These are phyloP conservation scores for Populus hybrid DNA, from an alignment of 441 rosid genomes.

Conservation along the genomic window DNA sequence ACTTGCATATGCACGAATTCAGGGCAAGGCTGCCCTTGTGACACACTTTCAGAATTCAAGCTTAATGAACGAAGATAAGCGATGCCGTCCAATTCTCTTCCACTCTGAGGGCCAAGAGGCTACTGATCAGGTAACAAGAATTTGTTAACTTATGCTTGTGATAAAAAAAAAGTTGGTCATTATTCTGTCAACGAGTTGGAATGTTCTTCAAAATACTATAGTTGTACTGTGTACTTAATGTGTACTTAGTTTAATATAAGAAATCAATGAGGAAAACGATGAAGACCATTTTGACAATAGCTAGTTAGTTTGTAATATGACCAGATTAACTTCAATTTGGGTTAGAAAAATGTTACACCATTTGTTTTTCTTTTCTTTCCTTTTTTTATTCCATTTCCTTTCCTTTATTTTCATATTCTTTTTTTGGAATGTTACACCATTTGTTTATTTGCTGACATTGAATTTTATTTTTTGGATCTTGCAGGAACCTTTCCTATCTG, in stretches of 20 bases:
- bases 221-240: background rate
- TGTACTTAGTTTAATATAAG: background rate
- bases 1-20: constrained; percentile 81
- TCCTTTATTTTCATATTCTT: background rate
- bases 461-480: constrained; percentile 24
- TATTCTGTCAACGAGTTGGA: background rate
- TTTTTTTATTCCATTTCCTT: background rate
- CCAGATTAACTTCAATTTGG: background rate
- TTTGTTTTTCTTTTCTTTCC: background rate
- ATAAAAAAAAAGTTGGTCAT: background rate
- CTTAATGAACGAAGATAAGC: constrained; percentile 69
- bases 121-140: constrained; percentile 46
- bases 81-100: constrained; percentile 64
- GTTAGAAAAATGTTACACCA: background rate
- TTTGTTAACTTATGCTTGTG: background rate
- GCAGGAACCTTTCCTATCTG: constrained; percentile 61
- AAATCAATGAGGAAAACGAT: background rate
- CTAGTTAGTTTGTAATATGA: background rate
- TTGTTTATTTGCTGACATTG: constrained; percentile 1
- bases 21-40: constrained; percentile 78
- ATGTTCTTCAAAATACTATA: background rate
- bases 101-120: constrained; percentile 58
- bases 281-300: background rate
- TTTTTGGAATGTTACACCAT: constrained; percentile 2
- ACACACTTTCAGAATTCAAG: constrained; percentile 74